Conservation (phyloP, 768 basidiomycete genomes). For the Tulasnella sp. region DNA sequence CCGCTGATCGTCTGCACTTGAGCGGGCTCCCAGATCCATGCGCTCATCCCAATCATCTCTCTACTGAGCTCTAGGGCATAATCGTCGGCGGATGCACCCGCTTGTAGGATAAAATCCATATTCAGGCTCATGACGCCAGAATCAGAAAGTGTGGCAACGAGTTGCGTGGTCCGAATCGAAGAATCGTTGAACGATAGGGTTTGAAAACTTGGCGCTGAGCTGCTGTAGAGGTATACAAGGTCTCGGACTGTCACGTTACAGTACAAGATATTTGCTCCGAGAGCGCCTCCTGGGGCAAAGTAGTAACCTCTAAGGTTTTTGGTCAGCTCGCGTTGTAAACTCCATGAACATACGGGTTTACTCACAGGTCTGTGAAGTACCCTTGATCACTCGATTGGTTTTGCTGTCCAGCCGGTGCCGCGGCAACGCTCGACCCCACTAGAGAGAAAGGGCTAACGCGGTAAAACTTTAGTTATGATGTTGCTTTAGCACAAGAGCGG, state of each 20-base stretch:
- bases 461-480: too few relatives aligned
- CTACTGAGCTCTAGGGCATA: slow-evolving; percentile 1
- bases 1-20: background rate
- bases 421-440: too few relatives aligned
- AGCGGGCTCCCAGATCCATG: background rate
- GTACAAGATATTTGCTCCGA: background rate
- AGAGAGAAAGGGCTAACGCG: too few relatives aligned
- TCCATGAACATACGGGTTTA: too few relatives aligned
- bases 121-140: background rate
- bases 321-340: background rate
- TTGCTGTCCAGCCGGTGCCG: too few relatives aligned
- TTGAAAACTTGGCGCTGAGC: background rate
- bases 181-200: background rate
- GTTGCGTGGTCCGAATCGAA: background rate
- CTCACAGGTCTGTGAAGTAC: too few relatives aligned
- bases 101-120: too few relatives aligned
- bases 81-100: too few relatives aligned
- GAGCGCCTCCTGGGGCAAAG: background rate
- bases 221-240: background rate
- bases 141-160: background rate
- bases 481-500: too few relatives aligned
- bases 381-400: too few relatives aligned
- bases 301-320: background rate
- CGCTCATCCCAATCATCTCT: background rate
- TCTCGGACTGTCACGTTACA: background rate